phyloP scores from a whole-genome alignment of 192 early-diverging fungal genomes.

The Coemansia sp. region DNA sequence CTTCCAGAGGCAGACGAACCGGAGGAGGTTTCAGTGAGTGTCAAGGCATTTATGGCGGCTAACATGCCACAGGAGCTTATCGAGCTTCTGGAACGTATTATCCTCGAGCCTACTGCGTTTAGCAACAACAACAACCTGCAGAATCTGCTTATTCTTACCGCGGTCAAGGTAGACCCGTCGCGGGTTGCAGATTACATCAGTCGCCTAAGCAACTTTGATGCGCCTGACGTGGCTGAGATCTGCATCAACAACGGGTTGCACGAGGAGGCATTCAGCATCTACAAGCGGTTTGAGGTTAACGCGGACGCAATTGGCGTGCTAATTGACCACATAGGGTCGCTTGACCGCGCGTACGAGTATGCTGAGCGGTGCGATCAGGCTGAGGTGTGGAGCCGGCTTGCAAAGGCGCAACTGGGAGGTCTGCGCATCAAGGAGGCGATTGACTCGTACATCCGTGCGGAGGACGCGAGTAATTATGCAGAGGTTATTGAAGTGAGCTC shows the following conservation, averaged over 20 bases:
- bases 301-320: conserved; percentile 86
- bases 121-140: conserved; percentile 95
- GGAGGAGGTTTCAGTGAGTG: conserved; percentile 95
- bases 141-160: conserved; percentile 96
- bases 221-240: conserved; percentile 95
- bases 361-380: conserved; percentile 88
- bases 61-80: conserved; percentile 95
- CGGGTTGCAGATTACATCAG: conserved; percentile 95
- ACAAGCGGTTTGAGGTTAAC: conserved; percentile 91
- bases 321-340: conserved; percentile 85
- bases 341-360: conserved; percentile 96
- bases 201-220: conserved; percentile 95
- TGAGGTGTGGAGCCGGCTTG: conserved; percentile 94
- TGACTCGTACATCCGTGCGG: conserved; percentile 95
- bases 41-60: conserved; percentile 98
- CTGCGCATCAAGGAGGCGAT: conserved; percentile 93
- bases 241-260: conserved; percentile 83
- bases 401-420: conserved; percentile 89
- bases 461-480: conserved; percentile 82
- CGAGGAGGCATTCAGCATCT: conserved; percentile 97
- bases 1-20: conserved; percentile 94
- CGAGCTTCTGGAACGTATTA: conserved; percentile 94
- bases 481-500: conserved; percentile 85
- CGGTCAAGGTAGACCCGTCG: conserved; percentile 89
- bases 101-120: conserved; percentile 89